Base-by-base conservation (phyloP, 306 rosid species). In the Gastrolobium villosum region DNA sequence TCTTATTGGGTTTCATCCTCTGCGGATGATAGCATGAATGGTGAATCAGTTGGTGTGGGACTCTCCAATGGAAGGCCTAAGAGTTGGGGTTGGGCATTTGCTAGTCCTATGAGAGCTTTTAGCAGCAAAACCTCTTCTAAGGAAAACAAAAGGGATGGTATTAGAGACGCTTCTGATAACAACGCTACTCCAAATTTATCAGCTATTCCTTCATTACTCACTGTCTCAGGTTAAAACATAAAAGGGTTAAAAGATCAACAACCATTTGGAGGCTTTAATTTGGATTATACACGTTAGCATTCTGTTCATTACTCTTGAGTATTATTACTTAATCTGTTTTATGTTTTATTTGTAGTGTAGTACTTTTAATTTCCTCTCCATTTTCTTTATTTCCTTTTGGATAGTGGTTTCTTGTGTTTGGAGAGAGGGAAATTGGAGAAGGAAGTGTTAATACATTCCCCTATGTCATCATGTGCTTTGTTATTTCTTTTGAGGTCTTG, bases 91-190 rank as follows among this genome's bases (percentile, higher is more conserved):
- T 94, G 98, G 98, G 93, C 98, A 1, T 91, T 92, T 69, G 93
- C 98, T 2, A 94, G 97, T 60, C 98, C 98, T 4, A 89, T 94
- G 84, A 90, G 97, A 88, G 96, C 96, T 48, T 94, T 94, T 9
- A 30, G 60, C 77, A 71, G 60, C 55, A 92, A 88, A 75, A 79
- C 84, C 6, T 55, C 88, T 46, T 84, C 86, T 3, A 90, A 88
- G 75, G 83, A 83, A 10, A 81, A 80, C 46, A 90, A 84, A 62
- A 86, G 87, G 69, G 72, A 72, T 36, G 82, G 74, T 5, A 77
- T 68, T 59, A 83, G 87, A 60, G 71, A 79, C 7, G 87, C 84
- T 88, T 86, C 93, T 78, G 79, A 78, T 35, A 89, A 90, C 60
- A 89, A 75, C 55, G 45, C 70, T 0, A 75, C 89, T 3, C 89